Conservation (phyloP, 371 early-diverging fungal genomes). For the Blastocladiella emersonii region DNA sequence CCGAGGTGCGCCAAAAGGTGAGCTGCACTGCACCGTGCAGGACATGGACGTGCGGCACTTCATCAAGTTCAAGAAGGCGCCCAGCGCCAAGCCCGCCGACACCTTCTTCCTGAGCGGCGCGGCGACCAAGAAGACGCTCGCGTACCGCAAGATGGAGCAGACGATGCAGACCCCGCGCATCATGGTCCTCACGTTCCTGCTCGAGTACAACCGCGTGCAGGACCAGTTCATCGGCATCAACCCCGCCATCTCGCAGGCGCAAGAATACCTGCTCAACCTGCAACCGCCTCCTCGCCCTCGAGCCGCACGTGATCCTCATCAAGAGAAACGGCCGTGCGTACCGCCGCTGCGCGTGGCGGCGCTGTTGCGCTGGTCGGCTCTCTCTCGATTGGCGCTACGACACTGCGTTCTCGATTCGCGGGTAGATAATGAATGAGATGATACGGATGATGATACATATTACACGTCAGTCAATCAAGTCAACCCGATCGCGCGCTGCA, state of each 20-base stretch:
- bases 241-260: conserved; percentile 67
- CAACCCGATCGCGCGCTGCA: too few relatives aligned
- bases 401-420: too few relatives aligned
- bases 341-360: too few relatives aligned
- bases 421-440: too few relatives aligned
- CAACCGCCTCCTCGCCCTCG: conserved; percentile 49
- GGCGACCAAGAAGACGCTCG: conserved; percentile 62
- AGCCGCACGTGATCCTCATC: conserved; percentile 65
- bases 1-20: conserved; percentile 12
- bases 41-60: conserved; percentile 62
- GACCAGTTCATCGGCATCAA: conserved; percentile 66
- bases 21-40: conserved; percentile 39
- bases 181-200: conserved; percentile 65
- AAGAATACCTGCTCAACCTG: conserved; percentile 67
- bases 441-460: too few relatives aligned
- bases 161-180: conserved; percentile 53
- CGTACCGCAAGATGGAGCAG: conserved; percentile 61
- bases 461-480: too few relatives aligned
- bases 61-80: conserved; percentile 57
- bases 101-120: conserved; percentile 70
- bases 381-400: too few relatives aligned
- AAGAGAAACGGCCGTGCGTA: conserved; percentile 57
- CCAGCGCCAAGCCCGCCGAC: conserved; percentile 57
- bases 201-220: conserved; percentile 72
- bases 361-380: too few relatives aligned